Percentiles rank a stretch among this genome's conserved stretches.
These are phyloP conservation scores for Phaeosphaeriaceae sp. DNA, from an alignment of 2,329 filamentous ascomycete species.

Conservation along the genomic window DNA sequence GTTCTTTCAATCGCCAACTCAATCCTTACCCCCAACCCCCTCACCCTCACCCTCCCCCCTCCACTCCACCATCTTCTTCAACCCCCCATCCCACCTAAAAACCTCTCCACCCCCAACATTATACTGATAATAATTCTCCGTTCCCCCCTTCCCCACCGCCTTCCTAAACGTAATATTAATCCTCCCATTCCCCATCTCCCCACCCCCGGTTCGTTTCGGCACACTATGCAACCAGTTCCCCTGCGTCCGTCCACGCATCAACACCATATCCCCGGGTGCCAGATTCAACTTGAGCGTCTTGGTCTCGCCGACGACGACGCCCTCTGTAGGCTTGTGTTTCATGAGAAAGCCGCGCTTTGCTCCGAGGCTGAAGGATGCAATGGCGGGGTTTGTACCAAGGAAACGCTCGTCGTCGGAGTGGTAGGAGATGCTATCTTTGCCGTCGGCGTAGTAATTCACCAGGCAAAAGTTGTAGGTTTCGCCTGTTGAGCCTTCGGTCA, in stretches of 20 bases:
- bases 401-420: constrained; percentile 84
- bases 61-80: constrained; percentile 59
- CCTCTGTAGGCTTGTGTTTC: constrained; percentile 71
- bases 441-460: constrained; percentile 83
- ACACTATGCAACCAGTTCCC: constrained; percentile 76
- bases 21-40: not conserved
- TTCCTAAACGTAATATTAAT: constrained; percentile 79
- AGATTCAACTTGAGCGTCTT: constrained; percentile 61
- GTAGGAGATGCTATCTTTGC: constrained; percentile 77
- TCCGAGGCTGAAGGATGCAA: constrained; percentile 77
- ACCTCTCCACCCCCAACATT: constrained; percentile 75
- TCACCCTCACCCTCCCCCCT: constrained; percentile 12
- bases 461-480: constrained; percentile 78
- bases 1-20: no score
- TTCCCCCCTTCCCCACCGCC: constrained; percentile 73
- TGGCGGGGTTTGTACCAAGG: constrained; percentile 70
- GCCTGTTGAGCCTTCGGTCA: constrained; percentile 70
- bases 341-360: constrained; percentile 76
- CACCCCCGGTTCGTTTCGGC: constrained; percentile 74
- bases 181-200: constrained; percentile 65
- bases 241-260: constrained; percentile 80
- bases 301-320: constrained; percentile 45
- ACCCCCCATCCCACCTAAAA: constrained; percentile 69
- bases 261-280: constrained; percentile 75
- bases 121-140: constrained; percentile 84